phyloP scores from a whole-genome alignment of 169 alveolate species.

The Babesia sp. region DNA sequence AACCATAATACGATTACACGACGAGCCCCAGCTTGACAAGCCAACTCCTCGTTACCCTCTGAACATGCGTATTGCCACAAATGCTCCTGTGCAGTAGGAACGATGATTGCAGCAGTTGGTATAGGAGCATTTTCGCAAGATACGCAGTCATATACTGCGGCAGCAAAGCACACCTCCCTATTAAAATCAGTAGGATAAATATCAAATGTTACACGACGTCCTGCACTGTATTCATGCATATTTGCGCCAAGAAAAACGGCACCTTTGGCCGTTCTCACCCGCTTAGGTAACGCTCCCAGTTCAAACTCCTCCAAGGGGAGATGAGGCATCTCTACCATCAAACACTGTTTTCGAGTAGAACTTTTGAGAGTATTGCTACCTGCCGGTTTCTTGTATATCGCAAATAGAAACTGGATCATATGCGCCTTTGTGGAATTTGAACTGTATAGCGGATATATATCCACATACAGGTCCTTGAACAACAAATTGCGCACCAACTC shows the following conservation, averaged over 20 bases:
- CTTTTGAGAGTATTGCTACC: background rate
- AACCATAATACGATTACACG: slow-evolving; percentile 50
- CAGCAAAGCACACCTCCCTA: slow-evolving; percentile 48
- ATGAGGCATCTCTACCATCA: slow-evolving; percentile 41
- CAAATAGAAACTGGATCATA: slow-evolving; percentile 55
- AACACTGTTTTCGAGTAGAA: slow-evolving; percentile 34
- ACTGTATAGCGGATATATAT: slow-evolving; percentile 60
- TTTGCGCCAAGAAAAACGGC: slow-evolving; percentile 49
- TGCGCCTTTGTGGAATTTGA: slow-evolving; percentile 37
- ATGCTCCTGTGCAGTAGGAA: slow-evolving; percentile 61
- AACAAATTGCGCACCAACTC: slow-evolving; percentile 72
- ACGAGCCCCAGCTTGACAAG: slow-evolving; percentile 31
- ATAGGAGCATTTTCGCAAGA: background rate
- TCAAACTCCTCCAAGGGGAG: slow-evolving; percentile 45
- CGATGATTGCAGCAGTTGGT: slow-evolving; percentile 36
- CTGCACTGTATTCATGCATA: slow-evolving; percentile 34
- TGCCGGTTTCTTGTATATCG: slow-evolving; percentile 28
- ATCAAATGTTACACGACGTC: slow-evolving; percentile 47
- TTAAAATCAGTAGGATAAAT: slow-evolving; percentile 43
- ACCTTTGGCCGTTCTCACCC: slow-evolving; percentile 28
- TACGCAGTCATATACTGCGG: slow-evolving; percentile 43
- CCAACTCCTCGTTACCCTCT: slow-evolving; percentile 59
- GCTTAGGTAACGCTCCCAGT: slow-evolving; percentile 22
- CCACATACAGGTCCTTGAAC: slow-evolving; percentile 62
- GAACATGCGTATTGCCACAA: slow-evolving; percentile 47